A percentile compares a stretch with the other conserved stretches of the same genome.
phyloP scores from a whole-genome alignment of 495 filamentous ascomycete genomes.

The Ramalina intermedia region DNA sequence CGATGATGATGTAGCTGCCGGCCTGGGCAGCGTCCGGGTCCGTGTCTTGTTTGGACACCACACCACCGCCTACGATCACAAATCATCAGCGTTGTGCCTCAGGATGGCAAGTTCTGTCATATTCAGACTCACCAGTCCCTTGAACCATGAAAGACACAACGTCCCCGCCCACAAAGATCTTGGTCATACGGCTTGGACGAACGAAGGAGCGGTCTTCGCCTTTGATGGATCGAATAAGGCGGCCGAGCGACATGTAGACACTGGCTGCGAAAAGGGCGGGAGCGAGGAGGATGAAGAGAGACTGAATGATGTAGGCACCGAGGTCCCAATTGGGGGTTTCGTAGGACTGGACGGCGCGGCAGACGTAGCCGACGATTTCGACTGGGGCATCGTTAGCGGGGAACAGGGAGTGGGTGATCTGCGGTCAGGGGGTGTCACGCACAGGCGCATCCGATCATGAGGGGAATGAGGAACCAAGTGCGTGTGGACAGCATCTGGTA shows the following conservation, averaged over 20 bases:
- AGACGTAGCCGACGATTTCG: conserved; percentile 32
- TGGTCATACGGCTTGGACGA: conserved; percentile 30
- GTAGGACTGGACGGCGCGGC: conserved; percentile 23
- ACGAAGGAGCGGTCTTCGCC: conserved; percentile 23
- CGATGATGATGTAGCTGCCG: conserved; percentile 37
- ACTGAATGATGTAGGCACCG: conserved; percentile 21
- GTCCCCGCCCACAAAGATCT: conserved; percentile 34
- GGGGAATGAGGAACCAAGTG: conserved; percentile 48
- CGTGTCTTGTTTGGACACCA: conserved; percentile 3
- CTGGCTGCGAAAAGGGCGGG: conserved; percentile 24
- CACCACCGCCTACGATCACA: neutral
- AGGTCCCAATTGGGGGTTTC: conserved; percentile 7
- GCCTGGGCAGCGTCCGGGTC: conserved; percentile 6
- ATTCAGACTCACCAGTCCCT: conserved; percentile 16
- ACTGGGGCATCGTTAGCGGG: conserved; percentile 8
- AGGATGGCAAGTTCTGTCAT: neutral
- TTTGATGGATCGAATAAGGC: conserved; percentile 17
- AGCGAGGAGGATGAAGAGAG: conserved; percentile 22
- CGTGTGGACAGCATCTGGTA: conserved; percentile 31
- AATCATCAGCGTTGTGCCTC: neutral
- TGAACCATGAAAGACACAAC: conserved; percentile 36
- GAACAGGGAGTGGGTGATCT: no score
- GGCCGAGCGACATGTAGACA: conserved; percentile 23
- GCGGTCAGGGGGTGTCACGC: neutral
- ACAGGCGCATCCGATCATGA: conserved; percentile 37